Evolutionary conservation across 1,284 basidiomycete species (phyloP), one percentile per base, ranked within the genome.

Genomic region (Leccinum huronense): DNA sequence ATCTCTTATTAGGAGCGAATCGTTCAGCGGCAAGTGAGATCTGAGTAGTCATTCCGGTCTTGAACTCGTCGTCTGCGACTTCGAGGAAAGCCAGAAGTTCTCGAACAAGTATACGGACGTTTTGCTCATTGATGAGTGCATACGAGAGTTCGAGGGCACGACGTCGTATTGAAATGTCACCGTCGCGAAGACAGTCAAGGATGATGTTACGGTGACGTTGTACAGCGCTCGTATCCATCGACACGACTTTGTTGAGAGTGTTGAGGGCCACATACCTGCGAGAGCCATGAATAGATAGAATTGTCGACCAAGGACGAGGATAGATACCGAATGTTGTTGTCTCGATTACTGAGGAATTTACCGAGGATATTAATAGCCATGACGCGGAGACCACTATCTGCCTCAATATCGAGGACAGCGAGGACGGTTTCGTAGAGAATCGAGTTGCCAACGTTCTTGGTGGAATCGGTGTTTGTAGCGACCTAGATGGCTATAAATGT

Each of bases 331-430:
- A 99, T 99, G 75, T 99, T 99, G 80, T 99, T 99, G 77, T 99
- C 97, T 36, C 94, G 86, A 79, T 99, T 99, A 73, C 94, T 91
- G 71, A 99, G 81, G 81, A 99, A 99, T 78, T 98, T 99, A 66
- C 97, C 97, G 54, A 99, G 84, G 65, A 99, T 98, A 76, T 99
- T 99, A 80, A 99, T 99, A 0, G 97, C 97, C 97, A 99, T 98
- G 61, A 99, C 97, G 5, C 97, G 88, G 48, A 99, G 80, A 27
- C 95, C 95, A 63, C 88, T 92, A 76, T 99, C 97, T 8, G 97
- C 97, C 74, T 98, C 95, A 66, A 99, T 99, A 71, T 99, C 97
- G 58, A 99, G 84, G n/a, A 99, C 93, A 7, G 96, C 95, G 67
- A 98, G 83, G 2, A 99, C 97, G 0, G 97, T 97, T 80, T 99